Base-by-base conservation (phyloP, 2,329 filamentous ascomycete species). In the Stemphylium lycopersici region DNA sequence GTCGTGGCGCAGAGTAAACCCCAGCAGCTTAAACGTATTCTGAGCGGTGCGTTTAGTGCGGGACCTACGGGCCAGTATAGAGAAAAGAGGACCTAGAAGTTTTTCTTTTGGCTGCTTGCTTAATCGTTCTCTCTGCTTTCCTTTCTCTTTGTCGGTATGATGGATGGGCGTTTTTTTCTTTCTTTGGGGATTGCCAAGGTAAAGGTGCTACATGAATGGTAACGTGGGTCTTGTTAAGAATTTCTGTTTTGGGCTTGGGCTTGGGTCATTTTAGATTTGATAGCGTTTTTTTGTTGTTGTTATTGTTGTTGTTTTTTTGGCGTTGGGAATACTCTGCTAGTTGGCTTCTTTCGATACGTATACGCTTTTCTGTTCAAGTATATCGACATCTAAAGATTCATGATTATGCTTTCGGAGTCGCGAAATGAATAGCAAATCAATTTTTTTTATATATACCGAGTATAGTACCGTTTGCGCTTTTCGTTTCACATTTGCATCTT, bases 11-110 rank as follows among this genome's bases (percentile, higher is more conserved):
- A 54, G 38, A 16, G 47, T 37, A 8, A 56, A 59, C 63, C 65
- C 0, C 44, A 55, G 43, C 63, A 66, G 52, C 33, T 68, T 0
- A 60, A 59, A 51, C 43, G 65, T 3, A 67, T 68, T 3, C 29
- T 68, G 4, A 62, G 58, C 10, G 62, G 63, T 3, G 63, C 64
- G 8, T 67, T 68, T 42, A 67, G 57, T 49, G 64, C 64, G 16
- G 65, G 65, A 6, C 65, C 65, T 1, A 44, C 52, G 6, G 48
- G 55, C 20, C 53, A 52, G 16, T 44, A 51, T 13, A 37, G 58
- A 26, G 58, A 63, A 33, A 64, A 62, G 56, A 48, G 43, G 22
- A 34, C 43, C 1, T 55, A 51, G 33, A 16, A 15, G 7, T 16
- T 24, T 41, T 6, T 33, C 20, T 6, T 24, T 24, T 24, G 22